Conservation (phyloP, 2,329 filamentous ascomycete genomes). For the Penicillium sp. region DNA sequence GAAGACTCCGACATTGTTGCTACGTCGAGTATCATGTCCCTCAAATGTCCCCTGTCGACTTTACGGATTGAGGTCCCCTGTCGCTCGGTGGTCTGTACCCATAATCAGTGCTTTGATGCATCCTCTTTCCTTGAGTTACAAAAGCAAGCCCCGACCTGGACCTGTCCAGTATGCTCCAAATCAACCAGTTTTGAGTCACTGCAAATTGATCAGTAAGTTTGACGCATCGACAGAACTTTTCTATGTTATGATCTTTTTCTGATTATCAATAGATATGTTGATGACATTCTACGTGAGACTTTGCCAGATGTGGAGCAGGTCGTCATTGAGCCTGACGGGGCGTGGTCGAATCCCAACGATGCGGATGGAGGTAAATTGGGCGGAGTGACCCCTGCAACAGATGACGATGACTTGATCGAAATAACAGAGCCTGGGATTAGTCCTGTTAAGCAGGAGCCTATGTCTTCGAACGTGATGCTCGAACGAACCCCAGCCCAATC, state of each 20-base stretch:
- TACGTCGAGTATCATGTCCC: conserved; percentile 80
- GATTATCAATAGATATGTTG: conserved; percentile 65
- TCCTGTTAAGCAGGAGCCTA: conserved; percentile 39
- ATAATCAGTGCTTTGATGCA: conserved; percentile 94
- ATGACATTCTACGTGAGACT: conserved; percentile 78
- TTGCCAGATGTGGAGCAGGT: conserved; percentile 73
- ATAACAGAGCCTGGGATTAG: conserved; percentile 40
- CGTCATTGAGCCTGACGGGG: conserved; percentile 81
- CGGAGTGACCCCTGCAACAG: conserved; percentile 38
- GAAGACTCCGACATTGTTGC: conserved; percentile 86
- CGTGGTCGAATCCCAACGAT: conserved; percentile 61
- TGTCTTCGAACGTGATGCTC: conserved; percentile 23
- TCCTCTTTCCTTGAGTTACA: conserved; percentile 89
- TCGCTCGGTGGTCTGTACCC: conserved; percentile 74
- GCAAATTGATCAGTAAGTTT: conserved; percentile 77
- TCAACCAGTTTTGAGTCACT: conserved; percentile 74
- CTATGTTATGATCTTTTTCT: background rate
- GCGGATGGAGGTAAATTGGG: conserved; percentile 40
- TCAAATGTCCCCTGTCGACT: conserved; percentile 90
- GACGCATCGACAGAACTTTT: background rate
- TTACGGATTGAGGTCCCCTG: conserved; percentile 77
- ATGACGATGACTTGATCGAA: conserved; percentile 53
- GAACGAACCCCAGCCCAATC: conserved; percentile 36
- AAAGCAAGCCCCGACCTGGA: conserved; percentile 94
- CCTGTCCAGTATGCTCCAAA: conserved; percentile 92